These are phyloP conservation scores for Golubevia pallescens DNA, from an alignment of 1,284 basidiomycete genomes.

Conservation along the genomic window DNA sequence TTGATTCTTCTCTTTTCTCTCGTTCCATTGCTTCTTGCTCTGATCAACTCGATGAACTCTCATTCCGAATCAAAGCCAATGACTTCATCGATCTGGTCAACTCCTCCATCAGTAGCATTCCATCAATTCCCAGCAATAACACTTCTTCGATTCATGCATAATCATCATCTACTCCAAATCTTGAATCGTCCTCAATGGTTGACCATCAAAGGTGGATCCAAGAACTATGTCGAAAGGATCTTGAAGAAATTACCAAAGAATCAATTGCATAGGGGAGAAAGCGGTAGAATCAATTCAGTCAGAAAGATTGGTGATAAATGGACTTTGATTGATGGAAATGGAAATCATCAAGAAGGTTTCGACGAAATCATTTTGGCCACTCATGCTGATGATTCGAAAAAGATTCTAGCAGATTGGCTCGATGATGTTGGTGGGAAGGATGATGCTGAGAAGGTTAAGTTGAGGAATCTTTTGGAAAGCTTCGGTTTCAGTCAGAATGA, in stretches of 20 bases:
- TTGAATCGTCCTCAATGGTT: slow-evolving; percentile 78
- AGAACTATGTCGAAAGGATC: slow-evolving; percentile 35
- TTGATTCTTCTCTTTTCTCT: neutral
- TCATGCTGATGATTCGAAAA: slow-evolving; percentile 32
- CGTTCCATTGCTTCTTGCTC: neutral
- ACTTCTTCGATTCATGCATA: slow-evolving; percentile 72
- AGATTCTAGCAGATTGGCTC: slow-evolving; percentile 12
- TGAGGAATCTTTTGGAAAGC: too few relatives aligned
- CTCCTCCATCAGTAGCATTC: slow-evolving; percentile 34
- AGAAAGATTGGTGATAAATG: slow-evolving; percentile 6
- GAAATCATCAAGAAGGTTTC: slow-evolving; percentile 11
- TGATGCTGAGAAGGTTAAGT: neutral
- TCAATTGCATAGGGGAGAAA: slow-evolving; percentile 17
- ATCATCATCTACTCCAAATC: slow-evolving; percentile 79
- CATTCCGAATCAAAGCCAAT: slow-evolving; percentile 27
- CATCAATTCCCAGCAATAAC: slow-evolving; percentile 46
- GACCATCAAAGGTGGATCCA: slow-evolving; percentile 74
- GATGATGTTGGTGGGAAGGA: neutral
- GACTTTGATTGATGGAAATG: slow-evolving; percentile 19
- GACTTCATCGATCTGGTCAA: slow-evolving; percentile 46
- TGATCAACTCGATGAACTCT: neutral
- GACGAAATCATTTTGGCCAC: slow-evolving; percentile 39
- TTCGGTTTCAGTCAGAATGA: slow-evolving; percentile 74
- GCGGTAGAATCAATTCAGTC: slow-evolving; percentile 17
- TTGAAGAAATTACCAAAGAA: slow-evolving; percentile 14